These are phyloP conservation scores for Echinochloa phyllopogon DNA, from an alignment of 176 grass and related monocot species.

Conservation along the genomic window DNA sequence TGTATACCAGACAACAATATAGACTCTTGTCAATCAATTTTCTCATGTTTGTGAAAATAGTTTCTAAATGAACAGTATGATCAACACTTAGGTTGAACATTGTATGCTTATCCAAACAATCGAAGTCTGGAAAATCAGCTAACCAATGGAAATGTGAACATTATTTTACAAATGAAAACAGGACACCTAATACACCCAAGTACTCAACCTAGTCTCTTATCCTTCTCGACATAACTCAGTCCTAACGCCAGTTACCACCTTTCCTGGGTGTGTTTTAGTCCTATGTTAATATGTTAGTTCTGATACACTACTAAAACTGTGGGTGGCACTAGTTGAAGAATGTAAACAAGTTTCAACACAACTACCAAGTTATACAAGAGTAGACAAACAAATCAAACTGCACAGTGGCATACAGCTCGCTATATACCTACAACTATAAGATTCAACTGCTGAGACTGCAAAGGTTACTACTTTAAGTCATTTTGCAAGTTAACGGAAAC, in stretches of 20 bases:
- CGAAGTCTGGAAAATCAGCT: background rate
- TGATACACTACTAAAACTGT: background rate
- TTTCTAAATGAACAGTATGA: background rate
- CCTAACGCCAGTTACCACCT: background rate
- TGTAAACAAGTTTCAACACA: background rate
- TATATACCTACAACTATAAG: background rate
- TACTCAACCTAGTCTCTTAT: background rate
- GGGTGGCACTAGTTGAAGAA: background rate
- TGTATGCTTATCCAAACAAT: background rate
- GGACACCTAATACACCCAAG: background rate
- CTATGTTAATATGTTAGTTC: background rate
- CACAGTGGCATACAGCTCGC: background rate
- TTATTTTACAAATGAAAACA: background rate
- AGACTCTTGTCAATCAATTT: background rate
- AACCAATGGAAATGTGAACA: background rate
- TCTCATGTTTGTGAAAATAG: background rate
- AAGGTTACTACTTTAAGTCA: background rate
- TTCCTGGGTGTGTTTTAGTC: background rate
- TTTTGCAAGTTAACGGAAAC: slow-evolving; percentile 18
- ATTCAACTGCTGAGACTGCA: background rate
- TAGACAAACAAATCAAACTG: slow-evolving; percentile 7
- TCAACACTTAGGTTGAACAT: background rate
- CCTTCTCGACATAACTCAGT: background rate
- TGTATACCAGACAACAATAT: background rate
- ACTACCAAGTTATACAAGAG: background rate